Evolutionary conservation across 139 green algal species (phyloP).

Genomic region (Limnomonas spitsbergensis): DNA sequence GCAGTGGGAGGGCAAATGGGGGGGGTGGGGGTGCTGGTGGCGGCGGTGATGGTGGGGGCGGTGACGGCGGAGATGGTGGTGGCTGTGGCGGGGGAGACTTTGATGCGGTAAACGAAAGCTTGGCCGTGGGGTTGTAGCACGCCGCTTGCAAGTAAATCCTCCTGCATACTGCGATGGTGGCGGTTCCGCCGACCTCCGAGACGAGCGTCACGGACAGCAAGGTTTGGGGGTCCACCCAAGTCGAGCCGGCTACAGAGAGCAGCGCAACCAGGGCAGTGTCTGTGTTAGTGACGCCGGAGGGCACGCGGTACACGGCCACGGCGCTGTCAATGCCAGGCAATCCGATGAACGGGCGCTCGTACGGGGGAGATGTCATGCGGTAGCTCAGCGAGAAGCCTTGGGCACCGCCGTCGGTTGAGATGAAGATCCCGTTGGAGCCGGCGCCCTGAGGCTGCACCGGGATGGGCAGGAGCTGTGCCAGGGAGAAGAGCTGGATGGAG

Average conservation of each 20-base stretch:
- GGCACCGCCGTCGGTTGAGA: conserved; percentile 3
- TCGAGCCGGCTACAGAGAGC: background rate
- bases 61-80: background rate
- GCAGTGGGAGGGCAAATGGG: background rate
- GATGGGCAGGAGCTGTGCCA: background rate
- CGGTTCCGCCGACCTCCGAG: background rate
- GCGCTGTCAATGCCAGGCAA: background rate
- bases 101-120: background rate
- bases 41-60: background rate
- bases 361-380: background rate
- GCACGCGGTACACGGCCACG: background rate
- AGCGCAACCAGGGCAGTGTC: conserved; percentile 11
- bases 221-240: background rate
- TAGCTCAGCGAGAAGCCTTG: conserved; percentile 5
- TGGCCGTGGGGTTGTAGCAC: background rate
- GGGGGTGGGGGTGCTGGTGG: background rate
- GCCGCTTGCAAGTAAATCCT: background rate
- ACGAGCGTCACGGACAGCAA: conserved; percentile 12
- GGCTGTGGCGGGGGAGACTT: background rate
- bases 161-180: background rate
- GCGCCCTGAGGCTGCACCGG: background rate
- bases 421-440: background rate
- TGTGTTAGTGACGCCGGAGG: conserved; percentile 2
- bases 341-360: conserved; percentile 1
- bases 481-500: background rate